A percentile compares a stretch with the other conserved stretches of the same genome.
Conservation (phyloP, 441 rosid species). For the Adansonia rubrostipa region DNA sequence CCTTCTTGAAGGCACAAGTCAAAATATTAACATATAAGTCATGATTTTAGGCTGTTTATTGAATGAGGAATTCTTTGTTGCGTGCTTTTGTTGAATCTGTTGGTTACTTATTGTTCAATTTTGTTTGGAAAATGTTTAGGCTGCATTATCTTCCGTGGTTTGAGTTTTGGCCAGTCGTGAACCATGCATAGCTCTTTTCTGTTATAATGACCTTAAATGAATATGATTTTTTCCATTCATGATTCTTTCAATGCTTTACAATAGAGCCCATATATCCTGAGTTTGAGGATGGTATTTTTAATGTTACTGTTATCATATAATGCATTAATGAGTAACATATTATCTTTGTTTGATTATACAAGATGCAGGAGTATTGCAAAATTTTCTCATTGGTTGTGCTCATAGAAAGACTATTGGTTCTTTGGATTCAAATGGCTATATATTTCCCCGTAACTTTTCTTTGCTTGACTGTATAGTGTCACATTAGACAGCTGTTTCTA, state of each 20-base stretch:
- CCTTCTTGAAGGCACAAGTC: neutral
- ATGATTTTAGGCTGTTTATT: neutral
- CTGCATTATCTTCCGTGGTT: neutral
- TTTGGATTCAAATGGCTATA: neutral
- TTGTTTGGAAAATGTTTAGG: neutral
- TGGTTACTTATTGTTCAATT: neutral
- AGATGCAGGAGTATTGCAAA: neutral
- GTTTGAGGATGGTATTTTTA: neutral
- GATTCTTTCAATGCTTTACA: neutral
- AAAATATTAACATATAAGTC: too few relatives aligned
- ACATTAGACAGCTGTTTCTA: neutral
- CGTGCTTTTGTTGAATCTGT: slow-evolving; percentile 7
- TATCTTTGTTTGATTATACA: neutral
- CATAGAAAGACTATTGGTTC: neutral
- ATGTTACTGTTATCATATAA: neutral
- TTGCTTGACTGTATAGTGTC: too few relatives aligned
- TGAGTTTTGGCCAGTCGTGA: neutral
- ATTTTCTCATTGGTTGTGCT: neutral
- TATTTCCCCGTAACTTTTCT: too few relatives aligned
- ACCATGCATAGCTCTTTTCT: neutral
- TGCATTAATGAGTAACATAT: neutral
- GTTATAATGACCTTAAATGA: neutral
- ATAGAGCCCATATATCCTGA: neutral
- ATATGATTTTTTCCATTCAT: neutral
- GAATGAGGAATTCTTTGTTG: neutral